phyloP scores from a whole-genome alignment of 129 eudicot species.

The sunflower (Helianthus annuus) region HanXRQr2.0-SUNRISE NC_035445.2:142870461-142870960 shows the following conservation, averaged over 20 bases:
- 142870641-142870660: slow-evolving; percentile 35
- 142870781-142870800: background rate
- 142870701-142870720: background rate
- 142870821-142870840: background rate
- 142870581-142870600: slow-evolving; percentile 43
- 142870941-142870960: no score
- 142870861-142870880: no score
- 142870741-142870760: background rate
- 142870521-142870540: slow-evolving; percentile 7
- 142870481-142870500: slow-evolving; percentile 1
- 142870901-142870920: no score
- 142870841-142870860: no score
- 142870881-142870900: no score
- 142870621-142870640: slow-evolving; percentile 45
- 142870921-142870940: background rate
- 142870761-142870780: background rate
- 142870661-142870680: slow-evolving; percentile 50
- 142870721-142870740: background rate
- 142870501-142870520: background rate
- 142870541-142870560: slow-evolving; percentile 6
- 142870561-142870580: slow-evolving; percentile 60
- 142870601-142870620: slow-evolving; percentile 44
- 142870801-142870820: background rate
- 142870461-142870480: background rate
- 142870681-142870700: slow-evolving; percentile 9